phyloP scores from a whole-genome alignment of 257 asterid genomes.

The Ehretia macrophylla region DNA sequence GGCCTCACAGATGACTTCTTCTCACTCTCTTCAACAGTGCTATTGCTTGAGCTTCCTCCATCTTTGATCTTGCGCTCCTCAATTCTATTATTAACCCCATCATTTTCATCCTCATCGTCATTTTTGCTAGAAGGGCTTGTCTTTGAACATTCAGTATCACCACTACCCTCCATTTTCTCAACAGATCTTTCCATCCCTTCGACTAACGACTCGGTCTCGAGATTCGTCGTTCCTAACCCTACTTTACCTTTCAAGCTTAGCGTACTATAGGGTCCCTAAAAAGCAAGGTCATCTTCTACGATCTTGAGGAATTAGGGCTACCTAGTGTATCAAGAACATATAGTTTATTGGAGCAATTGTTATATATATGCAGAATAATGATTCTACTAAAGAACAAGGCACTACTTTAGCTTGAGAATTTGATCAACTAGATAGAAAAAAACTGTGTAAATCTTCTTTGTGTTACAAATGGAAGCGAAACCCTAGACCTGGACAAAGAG shows the following conservation, averaged over 20 bases:
- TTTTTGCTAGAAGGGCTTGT: slow-evolving; percentile 24
- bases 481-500: slow-evolving; percentile 48
- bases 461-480: slow-evolving; percentile 38
- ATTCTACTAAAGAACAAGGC: slow-evolving; percentile 6
- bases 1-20: slow-evolving; percentile 69
- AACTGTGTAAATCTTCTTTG: not conserved
- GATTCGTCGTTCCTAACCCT: no score
- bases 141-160: slow-evolving; percentile 39
- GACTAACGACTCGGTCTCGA: not conserved
- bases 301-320: no score
- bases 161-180: slow-evolving; percentile 36
- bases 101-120: slow-evolving; percentile 42
- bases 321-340: no score
- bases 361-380: no score
- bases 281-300: not conserved
- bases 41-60: slow-evolving; percentile 79
- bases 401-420: slow-evolving; percentile 11
- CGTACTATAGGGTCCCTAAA: not conserved
- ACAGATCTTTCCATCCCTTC: not conserved
- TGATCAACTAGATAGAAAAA: slow-evolving; percentile 17
- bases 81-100: not conserved
- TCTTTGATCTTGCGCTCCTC: slow-evolving; percentile 27
- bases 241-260: not conserved
- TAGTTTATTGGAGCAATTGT: no score
- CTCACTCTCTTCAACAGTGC: slow-evolving; percentile 61